Base-by-base conservation (phyloP, 2,329 filamentous ascomycete species). In the Elsinoe perseae region DNA sequence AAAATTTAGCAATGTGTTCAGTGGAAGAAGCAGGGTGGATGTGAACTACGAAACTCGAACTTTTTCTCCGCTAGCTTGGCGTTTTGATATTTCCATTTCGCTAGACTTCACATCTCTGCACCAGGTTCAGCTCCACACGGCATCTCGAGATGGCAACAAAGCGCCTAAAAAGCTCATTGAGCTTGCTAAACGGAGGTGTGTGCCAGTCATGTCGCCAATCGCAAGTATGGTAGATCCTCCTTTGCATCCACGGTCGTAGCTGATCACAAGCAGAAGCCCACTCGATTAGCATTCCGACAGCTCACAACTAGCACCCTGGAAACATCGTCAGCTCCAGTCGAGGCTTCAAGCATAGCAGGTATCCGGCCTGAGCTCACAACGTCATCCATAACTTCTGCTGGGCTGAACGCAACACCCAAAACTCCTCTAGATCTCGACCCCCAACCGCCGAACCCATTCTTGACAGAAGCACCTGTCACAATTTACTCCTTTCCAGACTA, bases 401-500 rank as follows among this genome's bases (percentile, higher is more conserved):
- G 48, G 38, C 48, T 30, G 5, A 52, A 34, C 14, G 28, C 30
- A 14, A 38, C 48, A 7, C 48, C 48, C 2, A 52, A 52, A 20
- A 56, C 53, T 14, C 23, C 60, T 65, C 58, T 57, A 65, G 28
- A 56, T 67, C 59, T 42, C 60, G 58, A 56, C 28, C 43, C 23
- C 34, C 56, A 57, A 55, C 59, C 50, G 53, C 54, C 48, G 23
- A 71, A 69, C 65, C 67, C 70, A 59, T 80, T 81, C 76, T 62
- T 76, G 77, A 62, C 83, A 46, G 68, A 82, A 27, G 88, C 95
- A 57, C 82, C 87, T 56, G 80, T 92, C 60, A 97, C 92, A 56
- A 82, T 96, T 72, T 90, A 95, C 81, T 77, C 79, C 69, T 98
- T 97, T 76, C 93, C 93, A 32, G 82, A 84, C 9, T 83, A 96